These are phyloP conservation scores for Niveomyces coronatus DNA, from an alignment of 2,329 filamentous ascomycete genomes.

Conservation along the genomic window DNA sequence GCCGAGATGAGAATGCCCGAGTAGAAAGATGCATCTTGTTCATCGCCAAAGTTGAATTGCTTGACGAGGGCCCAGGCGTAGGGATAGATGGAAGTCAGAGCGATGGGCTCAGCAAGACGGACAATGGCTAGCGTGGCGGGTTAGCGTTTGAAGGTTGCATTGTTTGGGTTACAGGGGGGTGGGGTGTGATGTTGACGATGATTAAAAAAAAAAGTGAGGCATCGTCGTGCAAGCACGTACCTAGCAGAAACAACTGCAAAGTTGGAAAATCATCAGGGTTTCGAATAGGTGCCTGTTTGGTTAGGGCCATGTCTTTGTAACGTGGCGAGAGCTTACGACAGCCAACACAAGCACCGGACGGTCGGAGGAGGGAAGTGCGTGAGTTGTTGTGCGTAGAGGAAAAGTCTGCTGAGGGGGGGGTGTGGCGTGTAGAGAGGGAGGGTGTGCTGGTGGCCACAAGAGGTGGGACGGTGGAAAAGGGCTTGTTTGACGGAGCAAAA, in stretches of 20 bases:
- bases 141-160: conserved; percentile 12
- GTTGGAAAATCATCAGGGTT: conserved; percentile 70
- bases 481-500: background rate
- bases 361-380: conserved; percentile 10
- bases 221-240: conserved; percentile 46
- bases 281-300: conserved; percentile 39
- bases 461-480: background rate
- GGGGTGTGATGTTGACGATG: background rate
- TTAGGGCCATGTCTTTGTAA: conserved; percentile 40
- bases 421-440: background rate
- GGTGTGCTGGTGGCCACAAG: background rate
- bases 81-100: conserved; percentile 85
- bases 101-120: conserved; percentile 84
- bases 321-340: conserved; percentile 34
- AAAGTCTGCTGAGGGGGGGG: conserved; percentile 2
- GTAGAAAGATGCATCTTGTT: conserved; percentile 74
- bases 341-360: conserved; percentile 26
- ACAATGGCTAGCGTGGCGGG: conserved; percentile 58
- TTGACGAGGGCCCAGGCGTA: conserved; percentile 82
- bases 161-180: background rate
- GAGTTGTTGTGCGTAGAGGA: conserved; percentile 15
- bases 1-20: conserved; percentile 80
- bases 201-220: background rate
- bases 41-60: conserved; percentile 60
- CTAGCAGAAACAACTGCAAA: conserved; percentile 72